phyloP scores from a whole-genome alignment of 2,329 filamentous ascomycete species.

The Aspergillus fructus region DNA sequence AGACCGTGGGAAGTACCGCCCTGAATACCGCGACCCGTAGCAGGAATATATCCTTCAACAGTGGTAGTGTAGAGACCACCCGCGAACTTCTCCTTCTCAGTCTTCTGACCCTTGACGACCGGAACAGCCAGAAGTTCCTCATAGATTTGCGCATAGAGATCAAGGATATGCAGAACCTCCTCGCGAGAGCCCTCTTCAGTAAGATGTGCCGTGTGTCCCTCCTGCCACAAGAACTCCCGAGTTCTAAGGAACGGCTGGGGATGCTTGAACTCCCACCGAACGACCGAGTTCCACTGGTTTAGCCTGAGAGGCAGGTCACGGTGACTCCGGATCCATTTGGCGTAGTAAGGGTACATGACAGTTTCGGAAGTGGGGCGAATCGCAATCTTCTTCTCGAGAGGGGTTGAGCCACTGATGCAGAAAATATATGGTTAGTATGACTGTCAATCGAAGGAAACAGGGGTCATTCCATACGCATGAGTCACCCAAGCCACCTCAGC shows the following conservation, averaged over 20 bases:
- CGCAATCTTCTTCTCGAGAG: conserved; percentile 77
- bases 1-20: conserved; percentile 92
- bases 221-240: conserved; percentile 96
- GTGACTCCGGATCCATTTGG: conserved; percentile 96
- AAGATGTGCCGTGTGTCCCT: conserved; percentile 90
- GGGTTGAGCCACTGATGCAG: conserved; percentile 72
- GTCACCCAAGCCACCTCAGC: conserved; percentile 61
- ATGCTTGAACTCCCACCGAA: conserved; percentile 97
- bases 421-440: conserved; percentile 7
- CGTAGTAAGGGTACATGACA: conserved; percentile 94
- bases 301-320: conserved; percentile 89
- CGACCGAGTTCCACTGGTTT: conserved; percentile 97
- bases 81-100: conserved; percentile 96
- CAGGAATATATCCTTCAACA: conserved; percentile 93
- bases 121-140: conserved; percentile 92
- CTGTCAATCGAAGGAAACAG: conserved; percentile 1
- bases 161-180: conserved; percentile 90
- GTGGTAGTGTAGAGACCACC: conserved; percentile 96
- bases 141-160: conserved; percentile 89
- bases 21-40: conserved; percentile 94
- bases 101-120: conserved; percentile 91
- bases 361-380: conserved; percentile 70
- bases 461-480: conserved; percentile 40
- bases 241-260: conserved; percentile 81
- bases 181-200: conserved; percentile 76